phyloP scores from a whole-genome alignment of 2,329 filamentous ascomycete genomes.

The Pseudogymnoascus sp. region DNA sequence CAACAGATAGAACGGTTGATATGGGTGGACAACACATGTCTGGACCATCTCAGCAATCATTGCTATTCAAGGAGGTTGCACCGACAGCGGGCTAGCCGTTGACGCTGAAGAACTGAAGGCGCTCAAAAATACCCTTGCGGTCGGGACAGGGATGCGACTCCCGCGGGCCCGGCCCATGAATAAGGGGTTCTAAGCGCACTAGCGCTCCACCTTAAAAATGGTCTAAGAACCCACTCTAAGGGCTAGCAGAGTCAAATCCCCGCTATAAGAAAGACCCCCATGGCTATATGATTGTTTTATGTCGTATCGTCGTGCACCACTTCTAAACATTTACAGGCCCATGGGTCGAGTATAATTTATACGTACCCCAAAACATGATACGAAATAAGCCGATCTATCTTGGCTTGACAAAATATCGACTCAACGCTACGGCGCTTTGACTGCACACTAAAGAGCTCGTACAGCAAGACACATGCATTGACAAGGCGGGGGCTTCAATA shows the following conservation, averaged over 20 bases:
- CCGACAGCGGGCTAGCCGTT: slow-evolving; percentile 31
- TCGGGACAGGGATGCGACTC: background rate
- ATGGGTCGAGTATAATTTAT: background rate
- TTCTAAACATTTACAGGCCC: background rate
- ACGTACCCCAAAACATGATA: background rate
- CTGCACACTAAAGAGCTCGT: background rate
- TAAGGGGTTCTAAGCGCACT: background rate
- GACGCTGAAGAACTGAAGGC: slow-evolving; percentile 29
- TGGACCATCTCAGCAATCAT: background rate
- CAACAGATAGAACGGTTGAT: background rate
- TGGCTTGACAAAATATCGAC: background rate
- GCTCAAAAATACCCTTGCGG: background rate
- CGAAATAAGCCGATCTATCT: background rate
- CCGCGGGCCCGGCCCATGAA: slow-evolving; percentile 2
- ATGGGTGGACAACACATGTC: background rate
- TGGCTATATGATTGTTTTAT: background rate
- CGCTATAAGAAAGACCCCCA: background rate
- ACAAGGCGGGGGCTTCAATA: background rate
- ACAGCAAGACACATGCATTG: background rate
- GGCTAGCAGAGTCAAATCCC: background rate
- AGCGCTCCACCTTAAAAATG: background rate
- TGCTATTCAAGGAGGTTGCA: slow-evolving; percentile 18
- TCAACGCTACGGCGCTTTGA: background rate
- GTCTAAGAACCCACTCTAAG: background rate
- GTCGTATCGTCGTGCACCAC: background rate